A percentile compares a stretch with the other conserved stretches of the same genome.
Evolutionary conservation across 108 stramenopile genomes (phyloP).

Genomic region (Fistulifera pelliculosa): DNA sequence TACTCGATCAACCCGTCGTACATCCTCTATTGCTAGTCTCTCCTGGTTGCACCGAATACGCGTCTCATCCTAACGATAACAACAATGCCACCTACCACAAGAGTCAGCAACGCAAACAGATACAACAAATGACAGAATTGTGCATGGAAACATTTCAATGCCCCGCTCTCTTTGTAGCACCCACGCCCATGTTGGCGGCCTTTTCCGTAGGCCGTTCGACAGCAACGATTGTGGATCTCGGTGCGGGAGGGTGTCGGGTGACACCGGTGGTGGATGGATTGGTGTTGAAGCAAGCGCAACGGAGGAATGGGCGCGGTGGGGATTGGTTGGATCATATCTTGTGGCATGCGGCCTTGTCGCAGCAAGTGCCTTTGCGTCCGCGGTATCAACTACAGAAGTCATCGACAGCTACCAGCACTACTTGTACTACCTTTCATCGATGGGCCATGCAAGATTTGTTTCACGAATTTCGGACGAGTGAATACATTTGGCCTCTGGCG

Average conservation of each 20-base stretch:
- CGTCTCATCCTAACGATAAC: no score
- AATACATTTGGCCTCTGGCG: slow-evolving; percentile 13
- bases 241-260: slow-evolving; percentile 55
- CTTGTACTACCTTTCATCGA: slow-evolving; percentile 40
- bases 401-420: slow-evolving; percentile 3
- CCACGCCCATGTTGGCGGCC: slow-evolving; percentile 69
- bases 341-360: slow-evolving; percentile 48
- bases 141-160: slow-evolving; percentile 69
- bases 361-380: slow-evolving; percentile 27
- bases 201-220: slow-evolving; percentile 77
- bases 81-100: no score
- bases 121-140: slow-evolving; percentile 45
- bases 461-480: slow-evolving; percentile 65
- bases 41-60: slow-evolving; percentile 32
- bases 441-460: slow-evolving; percentile 70
- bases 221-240: slow-evolving; percentile 66
- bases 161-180: slow-evolving; percentile 63
- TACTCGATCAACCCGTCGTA: slow-evolving; percentile 14
- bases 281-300: slow-evolving; percentile 47
- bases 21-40: slow-evolving; percentile 43
- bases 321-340: slow-evolving; percentile 60
- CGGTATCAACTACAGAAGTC: slow-evolving; percentile 34
- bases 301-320: slow-evolving; percentile 65
- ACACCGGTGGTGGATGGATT: slow-evolving; percentile 82
- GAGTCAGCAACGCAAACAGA: slow-evolving; percentile 44